Percentiles rank a stretch among this genome's conserved stretches.
Conservation (phyloP, 2,329 filamentous ascomycete species). For the Alternaria dauci region DNA sequence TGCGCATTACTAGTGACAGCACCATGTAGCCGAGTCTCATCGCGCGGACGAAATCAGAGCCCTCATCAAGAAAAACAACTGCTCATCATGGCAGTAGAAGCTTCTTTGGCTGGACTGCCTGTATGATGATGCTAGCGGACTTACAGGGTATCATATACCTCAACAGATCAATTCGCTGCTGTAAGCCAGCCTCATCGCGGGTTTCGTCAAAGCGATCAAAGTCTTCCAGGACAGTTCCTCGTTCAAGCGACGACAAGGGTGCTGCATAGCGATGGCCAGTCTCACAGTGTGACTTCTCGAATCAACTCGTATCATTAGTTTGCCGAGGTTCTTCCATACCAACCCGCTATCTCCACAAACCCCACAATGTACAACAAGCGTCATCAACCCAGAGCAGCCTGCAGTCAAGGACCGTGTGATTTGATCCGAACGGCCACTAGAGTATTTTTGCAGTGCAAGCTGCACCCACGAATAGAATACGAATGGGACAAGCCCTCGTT, state of each 20-base stretch:
- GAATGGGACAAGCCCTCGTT: too few relatives aligned
- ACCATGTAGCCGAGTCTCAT: not conserved
- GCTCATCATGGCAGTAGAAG: not conserved
- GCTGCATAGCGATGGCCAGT: not conserved
- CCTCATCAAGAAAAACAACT: not conserved
- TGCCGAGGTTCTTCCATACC: not conserved
- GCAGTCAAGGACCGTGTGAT: not conserved
- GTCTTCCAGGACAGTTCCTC: too few relatives aligned
- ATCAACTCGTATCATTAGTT: not conserved
- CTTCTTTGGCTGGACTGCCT: too few relatives aligned
- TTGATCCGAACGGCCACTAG: too few relatives aligned
- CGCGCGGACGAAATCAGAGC: not conserved
- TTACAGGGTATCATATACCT: too few relatives aligned
- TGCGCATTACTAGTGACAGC: not conserved
- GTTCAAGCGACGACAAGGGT: not conserved
- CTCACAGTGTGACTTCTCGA: not conserved
- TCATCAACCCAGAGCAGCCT: not conserved
- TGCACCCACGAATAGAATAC: too few relatives aligned
- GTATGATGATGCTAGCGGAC: too few relatives aligned
- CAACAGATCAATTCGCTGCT: not conserved
- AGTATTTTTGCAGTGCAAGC: too few relatives aligned
- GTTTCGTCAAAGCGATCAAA: not conserved
- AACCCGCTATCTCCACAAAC: not conserved
- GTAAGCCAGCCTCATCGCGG: not conserved
- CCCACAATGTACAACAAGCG: not conserved